Conservation (phyloP, 2,329 filamentous ascomycete genomes). For the Fusarium nodosum region DNA sequence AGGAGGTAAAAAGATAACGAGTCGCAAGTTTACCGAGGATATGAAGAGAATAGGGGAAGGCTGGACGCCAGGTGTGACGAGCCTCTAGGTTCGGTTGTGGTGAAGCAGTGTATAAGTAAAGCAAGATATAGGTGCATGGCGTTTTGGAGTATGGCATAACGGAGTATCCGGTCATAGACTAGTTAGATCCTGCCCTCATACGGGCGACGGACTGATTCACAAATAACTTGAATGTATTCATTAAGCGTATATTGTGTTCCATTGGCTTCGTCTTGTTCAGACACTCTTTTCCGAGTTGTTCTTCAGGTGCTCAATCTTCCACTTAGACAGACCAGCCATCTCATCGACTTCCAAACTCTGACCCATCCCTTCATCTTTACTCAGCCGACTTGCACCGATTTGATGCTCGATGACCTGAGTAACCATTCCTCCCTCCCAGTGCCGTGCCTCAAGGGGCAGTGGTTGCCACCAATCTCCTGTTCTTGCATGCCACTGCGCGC, state of each 20-base stretch:
- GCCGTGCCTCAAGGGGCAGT: constrained; percentile 71
- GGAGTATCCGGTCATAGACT: constrained; percentile 46
- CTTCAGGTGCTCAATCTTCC: constrained; percentile 55
- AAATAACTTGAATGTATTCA: constrained; percentile 15
- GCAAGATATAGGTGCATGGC: constrained; percentile 46
- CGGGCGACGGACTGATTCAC: constrained; percentile 35
- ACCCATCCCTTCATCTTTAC: constrained; percentile 52
- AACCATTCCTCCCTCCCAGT: constrained; percentile 70
- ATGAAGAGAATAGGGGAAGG: constrained; percentile 86
- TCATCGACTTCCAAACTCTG: constrained; percentile 55
- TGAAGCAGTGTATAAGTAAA: constrained; percentile 28
- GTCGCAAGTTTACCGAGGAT: constrained; percentile 82
- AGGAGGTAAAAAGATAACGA: constrained; percentile 80
- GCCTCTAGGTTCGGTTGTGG: constrained; percentile 63
- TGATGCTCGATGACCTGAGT: constrained; percentile 43
- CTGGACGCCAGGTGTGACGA: constrained; percentile 82
- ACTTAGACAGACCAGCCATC: constrained; percentile 57
- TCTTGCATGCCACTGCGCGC: constrained; percentile 77
- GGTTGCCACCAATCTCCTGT: constrained; percentile 79
- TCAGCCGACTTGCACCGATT: constrained; percentile 4
- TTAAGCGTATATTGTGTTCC: background rate
- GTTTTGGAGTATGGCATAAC: constrained; percentile 48
- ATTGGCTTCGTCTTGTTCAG: constrained; percentile 10
- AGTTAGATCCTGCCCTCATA: constrained; percentile 36
- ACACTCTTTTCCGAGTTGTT: constrained; percentile 39